Evolutionary conservation across 371 early-diverging fungal species (phyloP).

Genomic region (Apophysomyces ossiformis): DNA sequence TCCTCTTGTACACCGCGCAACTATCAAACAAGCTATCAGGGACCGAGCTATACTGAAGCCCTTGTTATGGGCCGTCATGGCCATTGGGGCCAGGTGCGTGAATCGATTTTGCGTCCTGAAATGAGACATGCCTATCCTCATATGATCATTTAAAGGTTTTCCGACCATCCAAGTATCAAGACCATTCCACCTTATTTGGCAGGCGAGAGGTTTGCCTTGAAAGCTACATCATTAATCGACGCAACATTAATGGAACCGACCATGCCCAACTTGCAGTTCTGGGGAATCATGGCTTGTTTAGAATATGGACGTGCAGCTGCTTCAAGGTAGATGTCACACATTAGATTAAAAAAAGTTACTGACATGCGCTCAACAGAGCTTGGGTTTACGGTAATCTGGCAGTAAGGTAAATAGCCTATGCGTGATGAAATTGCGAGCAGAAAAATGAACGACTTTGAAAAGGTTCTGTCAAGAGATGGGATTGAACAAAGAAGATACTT

Average conservation of each 20-base stretch:
- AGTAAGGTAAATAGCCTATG: constrained; percentile 30
- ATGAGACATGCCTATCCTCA: background rate
- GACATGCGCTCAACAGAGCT: constrained; percentile 30
- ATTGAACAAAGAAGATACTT: constrained; percentile 57
- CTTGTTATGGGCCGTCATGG: constrained; percentile 51
- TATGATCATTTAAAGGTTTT: constrained; percentile 32
- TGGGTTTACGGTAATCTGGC: constrained; percentile 73
- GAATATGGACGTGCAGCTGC: constrained; percentile 68
- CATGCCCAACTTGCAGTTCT: constrained; percentile 60
- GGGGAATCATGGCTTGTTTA: constrained; percentile 61
- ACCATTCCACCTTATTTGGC: constrained; percentile 54
- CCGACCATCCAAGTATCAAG: constrained; percentile 46
- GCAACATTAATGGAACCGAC: constrained; percentile 55
- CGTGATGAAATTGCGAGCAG: background rate
- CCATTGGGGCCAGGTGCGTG: constrained; percentile 48
- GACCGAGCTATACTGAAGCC: constrained; percentile 44
- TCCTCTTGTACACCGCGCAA: constrained; percentile 57
- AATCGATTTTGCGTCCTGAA: background rate
- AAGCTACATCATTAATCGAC: constrained; percentile 46
- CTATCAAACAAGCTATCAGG: constrained; percentile 34
- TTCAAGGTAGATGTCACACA: constrained; percentile 37
- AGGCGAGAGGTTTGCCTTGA: constrained; percentile 49
- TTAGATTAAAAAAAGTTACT: background rate
- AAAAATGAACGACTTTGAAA: background rate
- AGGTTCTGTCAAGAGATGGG: constrained; percentile 58